Percentiles rank a stretch among this genome's conserved stretches.
Conservation (phyloP, 169 alveolate genomes). For the Plasmodium ovale region DNA sequence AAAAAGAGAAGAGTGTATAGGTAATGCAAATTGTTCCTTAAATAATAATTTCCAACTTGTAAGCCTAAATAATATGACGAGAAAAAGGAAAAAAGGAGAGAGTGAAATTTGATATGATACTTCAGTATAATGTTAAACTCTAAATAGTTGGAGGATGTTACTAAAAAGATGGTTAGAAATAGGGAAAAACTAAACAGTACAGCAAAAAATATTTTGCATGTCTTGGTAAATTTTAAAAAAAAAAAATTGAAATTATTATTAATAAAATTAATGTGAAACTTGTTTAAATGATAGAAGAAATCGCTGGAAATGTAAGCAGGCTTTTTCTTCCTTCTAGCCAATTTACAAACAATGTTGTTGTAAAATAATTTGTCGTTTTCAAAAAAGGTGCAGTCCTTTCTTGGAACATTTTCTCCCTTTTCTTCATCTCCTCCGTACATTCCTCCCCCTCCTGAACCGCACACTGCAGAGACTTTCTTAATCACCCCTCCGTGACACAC, state of each 20-base stretch:
- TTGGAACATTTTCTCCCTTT: not conserved
- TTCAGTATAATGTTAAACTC: constrained; percentile 59
- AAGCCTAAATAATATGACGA: constrained; percentile 55
- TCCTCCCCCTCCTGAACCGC: not conserved
- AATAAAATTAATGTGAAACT: constrained; percentile 23
- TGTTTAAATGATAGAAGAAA: constrained; percentile 61
- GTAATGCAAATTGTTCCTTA: constrained; percentile 25
- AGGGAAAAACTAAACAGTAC: constrained; percentile 48
- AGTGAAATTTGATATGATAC: constrained; percentile 60
- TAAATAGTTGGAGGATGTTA: constrained; percentile 49
- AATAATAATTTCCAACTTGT: constrained; percentile 59
- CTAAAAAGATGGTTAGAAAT: constrained; percentile 42
- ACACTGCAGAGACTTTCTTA: too few species aligned
- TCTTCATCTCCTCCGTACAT: not conserved
- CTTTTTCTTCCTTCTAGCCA: constrained; percentile 4
- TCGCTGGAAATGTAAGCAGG: constrained; percentile 13
- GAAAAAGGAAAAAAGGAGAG: constrained; percentile 60
- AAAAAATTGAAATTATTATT: constrained; percentile 25
- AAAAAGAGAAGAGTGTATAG: constrained; percentile 21
- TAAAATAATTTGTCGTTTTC: constrained; percentile 44
- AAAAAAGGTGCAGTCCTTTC: constrained; percentile 5
- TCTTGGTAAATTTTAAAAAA: constrained; percentile 45
- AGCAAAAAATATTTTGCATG: constrained; percentile 64
- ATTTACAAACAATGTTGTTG: constrained; percentile 10
- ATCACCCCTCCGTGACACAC: too few species aligned